phyloP scores from a whole-genome alignment of 768 basidiomycete genomes.

The Lentinus tigrinus region DNA sequence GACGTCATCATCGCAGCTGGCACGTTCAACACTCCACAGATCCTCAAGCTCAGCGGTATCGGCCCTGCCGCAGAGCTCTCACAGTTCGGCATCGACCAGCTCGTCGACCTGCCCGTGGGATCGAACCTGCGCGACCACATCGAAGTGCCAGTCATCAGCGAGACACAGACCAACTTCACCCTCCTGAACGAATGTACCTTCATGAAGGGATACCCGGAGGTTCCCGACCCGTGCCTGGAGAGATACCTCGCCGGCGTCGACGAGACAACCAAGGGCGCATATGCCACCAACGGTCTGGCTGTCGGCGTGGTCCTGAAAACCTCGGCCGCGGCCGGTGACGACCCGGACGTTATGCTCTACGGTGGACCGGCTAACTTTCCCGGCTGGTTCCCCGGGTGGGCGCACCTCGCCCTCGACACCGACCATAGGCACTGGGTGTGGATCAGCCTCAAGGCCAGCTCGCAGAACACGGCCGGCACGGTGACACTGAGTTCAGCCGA shows the following conservation, averaged over 20 bases:
- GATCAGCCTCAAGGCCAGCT: neutral
- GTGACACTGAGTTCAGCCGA: neutral
- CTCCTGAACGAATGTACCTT: neutral
- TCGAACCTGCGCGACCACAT: constrained; percentile 27
- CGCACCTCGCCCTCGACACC: neutral
- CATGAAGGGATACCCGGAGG: neutral
- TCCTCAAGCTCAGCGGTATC: constrained; percentile 20
- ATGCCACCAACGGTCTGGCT: neutral
- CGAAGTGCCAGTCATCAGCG: neutral
- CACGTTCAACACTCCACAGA: constrained; percentile 14
- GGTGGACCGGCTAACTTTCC: neutral
- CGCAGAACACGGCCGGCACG: constrained; percentile 1
- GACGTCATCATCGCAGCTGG: neutral
- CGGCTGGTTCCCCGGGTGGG: neutral
- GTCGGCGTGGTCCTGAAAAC: neutral
- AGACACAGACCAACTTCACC: neutral
- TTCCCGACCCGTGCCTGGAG: neutral
- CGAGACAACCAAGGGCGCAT: neutral
- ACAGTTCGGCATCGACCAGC: constrained; percentile 21
- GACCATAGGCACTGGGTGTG: neutral
- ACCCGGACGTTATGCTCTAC: neutral
- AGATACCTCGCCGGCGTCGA: neutral
- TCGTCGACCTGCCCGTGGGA: constrained; percentile 32
- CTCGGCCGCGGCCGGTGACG: neutral
- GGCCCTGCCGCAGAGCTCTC: constrained; percentile 1